Percentiles rank a stretch among this genome's conserved stretches.
Evolutionary conservation across 148 eudicot species (phyloP).

Genomic region (Persicaria maculosa): DNA sequence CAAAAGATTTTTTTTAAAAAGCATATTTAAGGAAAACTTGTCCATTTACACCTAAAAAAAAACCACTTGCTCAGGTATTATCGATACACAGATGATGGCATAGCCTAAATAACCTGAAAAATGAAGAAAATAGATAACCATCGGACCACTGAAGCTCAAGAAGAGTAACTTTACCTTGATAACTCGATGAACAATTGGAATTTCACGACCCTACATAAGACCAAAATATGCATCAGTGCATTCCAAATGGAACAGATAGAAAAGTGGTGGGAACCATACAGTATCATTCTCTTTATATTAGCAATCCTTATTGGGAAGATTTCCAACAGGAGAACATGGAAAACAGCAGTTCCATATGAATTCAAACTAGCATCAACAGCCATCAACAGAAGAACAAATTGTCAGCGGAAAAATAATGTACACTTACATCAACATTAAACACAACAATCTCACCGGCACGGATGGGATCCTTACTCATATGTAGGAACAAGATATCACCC

Average conservation of each 20-base stretch:
- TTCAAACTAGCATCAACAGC: not conserved
- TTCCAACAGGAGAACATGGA: not conserved
- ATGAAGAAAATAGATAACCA: not conserved
- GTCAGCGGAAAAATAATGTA: not conserved
- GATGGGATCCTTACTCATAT: slow-evolving; percentile 67
- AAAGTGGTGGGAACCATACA: not conserved
- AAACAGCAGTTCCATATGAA: not conserved
- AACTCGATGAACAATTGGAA: slow-evolving; percentile 88
- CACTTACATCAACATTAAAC: slow-evolving; percentile 69
- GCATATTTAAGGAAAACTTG: not conserved
- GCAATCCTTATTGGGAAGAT: not conserved
- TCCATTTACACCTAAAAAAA: not conserved
- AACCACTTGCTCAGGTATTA: too few relatives aligned
- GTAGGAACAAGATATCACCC: slow-evolving; percentile 82
- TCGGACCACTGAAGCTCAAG: not conserved
- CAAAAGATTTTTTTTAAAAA: not conserved
- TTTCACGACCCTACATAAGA: slow-evolving; percentile 55
- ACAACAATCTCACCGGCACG: slow-evolving; percentile 86
- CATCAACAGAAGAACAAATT: not conserved
- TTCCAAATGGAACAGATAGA: not conserved
- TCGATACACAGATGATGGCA: too few relatives aligned
- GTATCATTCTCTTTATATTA: not conserved
- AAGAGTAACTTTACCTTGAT: slow-evolving; percentile 46
- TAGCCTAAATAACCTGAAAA: not conserved
- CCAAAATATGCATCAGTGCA: not conserved